A percentile compares a stretch with the other conserved stretches of the same genome.
phyloP scores from a whole-genome alignment of 768 basidiomycete genomes.

The Pleurotus citrinopileatus region DNA sequence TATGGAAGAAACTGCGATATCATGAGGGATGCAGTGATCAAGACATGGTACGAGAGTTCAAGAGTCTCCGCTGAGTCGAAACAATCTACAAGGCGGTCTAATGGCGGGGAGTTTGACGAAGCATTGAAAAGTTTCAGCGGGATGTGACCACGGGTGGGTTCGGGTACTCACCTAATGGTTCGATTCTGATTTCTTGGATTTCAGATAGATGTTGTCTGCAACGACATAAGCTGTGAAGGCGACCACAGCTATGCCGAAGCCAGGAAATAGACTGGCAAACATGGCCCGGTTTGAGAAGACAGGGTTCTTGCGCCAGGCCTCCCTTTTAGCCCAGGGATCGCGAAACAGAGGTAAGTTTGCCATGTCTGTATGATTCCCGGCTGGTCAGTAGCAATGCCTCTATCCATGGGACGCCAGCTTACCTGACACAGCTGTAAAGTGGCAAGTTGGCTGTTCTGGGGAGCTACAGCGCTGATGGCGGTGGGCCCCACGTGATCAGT shows the following conservation, averaged over 20 bases:
- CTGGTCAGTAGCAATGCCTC: background rate
- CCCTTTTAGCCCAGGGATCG: constrained; percentile 92
- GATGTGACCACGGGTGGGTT: background rate
- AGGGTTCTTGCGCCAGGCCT: constrained; percentile 90
- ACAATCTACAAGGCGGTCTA: too few relatives aligned
- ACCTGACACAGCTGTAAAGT: constrained; percentile 4
- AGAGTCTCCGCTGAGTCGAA: too few relatives aligned
- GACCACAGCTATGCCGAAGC: constrained; percentile 89
- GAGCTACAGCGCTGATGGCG: constrained; percentile 4
- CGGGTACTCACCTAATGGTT: constrained; percentile 23
- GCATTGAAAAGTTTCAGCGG: too few relatives aligned
- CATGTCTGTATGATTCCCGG: constrained; percentile 35
- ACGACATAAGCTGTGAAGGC: constrained; percentile 92
- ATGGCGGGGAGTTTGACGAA: too few relatives aligned
- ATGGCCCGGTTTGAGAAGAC: constrained; percentile 84
- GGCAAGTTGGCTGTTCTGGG: constrained; percentile 13
- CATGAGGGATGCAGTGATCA: too few relatives aligned
- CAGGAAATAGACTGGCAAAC: constrained; percentile 91
- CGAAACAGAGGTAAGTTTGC: constrained; percentile 71
- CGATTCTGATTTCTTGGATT: constrained; percentile 24
- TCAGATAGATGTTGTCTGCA: constrained; percentile 69
- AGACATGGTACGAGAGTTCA: too few relatives aligned
- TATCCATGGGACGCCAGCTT: background rate
- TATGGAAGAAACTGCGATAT: too few relatives aligned
- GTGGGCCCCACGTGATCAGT: constrained; percentile 27